These are phyloP conservation scores for Aspergillus steynii DNA, from an alignment of 495 filamentous ascomycete genomes.

Conservation along the genomic window DNA sequence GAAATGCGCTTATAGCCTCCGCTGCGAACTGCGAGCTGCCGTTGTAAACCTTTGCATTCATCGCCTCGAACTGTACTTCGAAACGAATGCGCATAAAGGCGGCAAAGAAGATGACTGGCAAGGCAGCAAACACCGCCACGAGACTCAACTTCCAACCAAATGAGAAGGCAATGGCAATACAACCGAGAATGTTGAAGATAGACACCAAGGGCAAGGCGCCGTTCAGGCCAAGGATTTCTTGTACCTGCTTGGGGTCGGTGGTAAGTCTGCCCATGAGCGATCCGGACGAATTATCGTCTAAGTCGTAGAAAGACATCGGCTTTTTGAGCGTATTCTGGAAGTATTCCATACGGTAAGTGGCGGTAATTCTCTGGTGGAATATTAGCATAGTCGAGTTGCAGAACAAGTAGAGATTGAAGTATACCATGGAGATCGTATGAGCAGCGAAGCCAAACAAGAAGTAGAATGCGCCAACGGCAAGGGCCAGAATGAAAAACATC, in stretches of 20 bases:
- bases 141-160: constrained; percentile 65
- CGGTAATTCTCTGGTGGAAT: constrained; percentile 43
- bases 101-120: constrained; percentile 55
- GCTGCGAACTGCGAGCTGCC: constrained; percentile 55
- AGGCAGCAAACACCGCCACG: constrained; percentile 53
- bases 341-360: constrained; percentile 58
- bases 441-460: constrained; percentile 53
- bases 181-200: constrained; percentile 54
- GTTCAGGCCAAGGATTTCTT: constrained; percentile 58
- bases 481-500: constrained; percentile 63
- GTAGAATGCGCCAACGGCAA: constrained; percentile 52
- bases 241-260: constrained; percentile 60
- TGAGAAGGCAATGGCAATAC: constrained; percentile 55
- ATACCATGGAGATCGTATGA: constrained; percentile 40
- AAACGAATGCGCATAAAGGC: constrained; percentile 56
- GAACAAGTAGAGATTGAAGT: constrained; percentile 4
- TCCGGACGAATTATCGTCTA: constrained; percentile 48
- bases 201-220: constrained; percentile 34
- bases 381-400: constrained; percentile 9
- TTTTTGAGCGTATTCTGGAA: constrained; percentile 58
- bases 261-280: constrained; percentile 52
- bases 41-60: constrained; percentile 57
- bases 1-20: constrained; percentile 59
- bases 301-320: constrained; percentile 59
- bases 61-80: constrained; percentile 52